phyloP scores from a whole-genome alignment of 2,329 filamentous ascomycete species.

The Sarocladium strictum region DNA sequence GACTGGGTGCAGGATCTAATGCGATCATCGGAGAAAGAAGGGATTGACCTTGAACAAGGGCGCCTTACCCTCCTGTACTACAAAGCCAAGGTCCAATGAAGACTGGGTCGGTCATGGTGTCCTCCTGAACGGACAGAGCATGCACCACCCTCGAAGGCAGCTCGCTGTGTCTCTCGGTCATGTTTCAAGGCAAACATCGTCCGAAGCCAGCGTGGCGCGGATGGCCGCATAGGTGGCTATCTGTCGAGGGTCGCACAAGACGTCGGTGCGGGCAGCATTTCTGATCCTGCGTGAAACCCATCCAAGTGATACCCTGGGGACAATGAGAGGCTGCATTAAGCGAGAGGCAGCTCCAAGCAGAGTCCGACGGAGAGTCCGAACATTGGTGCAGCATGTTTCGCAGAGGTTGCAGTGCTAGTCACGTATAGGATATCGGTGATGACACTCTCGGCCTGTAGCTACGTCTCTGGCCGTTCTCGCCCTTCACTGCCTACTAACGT shows the following conservation, averaged over 20 bases:
- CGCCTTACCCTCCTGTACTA: not conserved
- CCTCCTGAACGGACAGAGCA: too few relatives aligned
- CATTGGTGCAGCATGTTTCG: not conserved
- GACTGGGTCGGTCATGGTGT: not conserved
- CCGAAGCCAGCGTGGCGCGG: not conserved
- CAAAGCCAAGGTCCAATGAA: not conserved
- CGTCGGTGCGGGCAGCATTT: not conserved
- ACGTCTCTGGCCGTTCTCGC: too few relatives aligned
- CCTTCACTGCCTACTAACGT: too few relatives aligned
- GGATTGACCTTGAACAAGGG: not conserved
- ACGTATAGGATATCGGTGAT: not conserved
- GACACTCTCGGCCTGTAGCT: not conserved
- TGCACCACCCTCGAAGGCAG: not conserved
- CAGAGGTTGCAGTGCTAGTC: not conserved
- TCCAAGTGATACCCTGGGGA: not conserved
- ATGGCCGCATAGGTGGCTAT: not conserved
- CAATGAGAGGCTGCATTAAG: conserved; percentile 4
- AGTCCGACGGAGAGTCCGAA: not conserved
- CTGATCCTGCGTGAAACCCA: not conserved
- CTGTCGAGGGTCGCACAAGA: not conserved
- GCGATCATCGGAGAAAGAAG: conserved; percentile 7
- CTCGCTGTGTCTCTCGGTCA: not conserved
- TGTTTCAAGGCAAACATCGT: not conserved
- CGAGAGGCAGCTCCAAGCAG: not conserved
- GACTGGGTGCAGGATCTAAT: conserved; percentile 2